Evolutionary conservation across 805 yeast genomes (phyloP).

Genomic region (Spathaspora gorwiae): DNA sequence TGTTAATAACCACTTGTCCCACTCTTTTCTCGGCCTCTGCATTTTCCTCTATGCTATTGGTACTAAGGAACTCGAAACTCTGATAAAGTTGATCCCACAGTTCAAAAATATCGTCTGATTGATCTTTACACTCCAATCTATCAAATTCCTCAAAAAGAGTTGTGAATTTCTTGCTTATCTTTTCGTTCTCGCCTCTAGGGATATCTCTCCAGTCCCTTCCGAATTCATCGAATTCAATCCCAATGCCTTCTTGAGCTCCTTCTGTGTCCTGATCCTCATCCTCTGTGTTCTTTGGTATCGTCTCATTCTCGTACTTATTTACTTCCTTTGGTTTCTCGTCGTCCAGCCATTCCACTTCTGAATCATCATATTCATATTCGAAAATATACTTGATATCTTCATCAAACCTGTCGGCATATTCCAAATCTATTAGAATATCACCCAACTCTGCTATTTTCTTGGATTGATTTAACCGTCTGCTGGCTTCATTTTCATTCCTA

Average conservation of each 20-base stretch:
- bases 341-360: conserved; percentile 8
- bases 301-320: not conserved
- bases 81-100: conserved; percentile 20
- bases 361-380: conserved; percentile 42
- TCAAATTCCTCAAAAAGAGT: conserved; percentile 14
- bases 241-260: conserved; percentile 7
- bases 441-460: conserved; percentile 39
- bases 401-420: conserved; percentile 60
- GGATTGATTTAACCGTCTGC: conserved; percentile 16
- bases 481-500: conserved; percentile 10
- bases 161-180: conserved; percentile 17
- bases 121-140: conserved; percentile 11
- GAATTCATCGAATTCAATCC: conserved; percentile 49
- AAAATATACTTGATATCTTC: conserved; percentile 63
- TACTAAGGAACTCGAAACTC: conserved; percentile 21
- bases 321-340: conserved; percentile 3
- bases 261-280: not conserved
- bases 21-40: conserved; percentile 15
- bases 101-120: conserved; percentile 26
- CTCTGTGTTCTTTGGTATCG: conserved; percentile 5
- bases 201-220: conserved; percentile 74
- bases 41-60: conserved; percentile 23
- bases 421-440: conserved; percentile 51
- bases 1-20: conserved; percentile 41
- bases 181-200: conserved; percentile 54